phyloP scores from a whole-genome alignment of 495 filamentous ascomycete species.

The Hypomontagnella monticulosa region DNA sequence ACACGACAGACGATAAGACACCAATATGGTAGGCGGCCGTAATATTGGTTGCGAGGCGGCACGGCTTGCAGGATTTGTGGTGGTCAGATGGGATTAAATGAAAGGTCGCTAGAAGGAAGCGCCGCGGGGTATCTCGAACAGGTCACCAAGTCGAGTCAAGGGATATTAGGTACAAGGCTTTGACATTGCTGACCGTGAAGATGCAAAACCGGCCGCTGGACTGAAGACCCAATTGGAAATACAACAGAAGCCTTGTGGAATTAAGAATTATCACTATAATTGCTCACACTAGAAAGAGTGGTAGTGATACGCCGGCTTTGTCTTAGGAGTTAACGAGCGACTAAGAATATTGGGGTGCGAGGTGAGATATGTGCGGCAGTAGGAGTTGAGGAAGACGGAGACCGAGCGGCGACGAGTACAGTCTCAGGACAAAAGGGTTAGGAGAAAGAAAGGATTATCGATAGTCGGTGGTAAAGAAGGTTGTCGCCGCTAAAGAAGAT shows the following conservation, averaged over 20 bases:
- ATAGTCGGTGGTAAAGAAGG: slow-evolving; percentile 5
- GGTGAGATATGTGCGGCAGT: not conserved
- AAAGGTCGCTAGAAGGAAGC: slow-evolving; percentile 13
- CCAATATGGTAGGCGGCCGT: slow-evolving; percentile 38
- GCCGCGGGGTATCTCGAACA: slow-evolving; percentile 21
- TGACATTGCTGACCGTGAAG: slow-evolving; percentile 19
- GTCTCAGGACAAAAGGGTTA: not conserved
- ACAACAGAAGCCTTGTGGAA: not conserved
- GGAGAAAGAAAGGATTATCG: slow-evolving; percentile 17
- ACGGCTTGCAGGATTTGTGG: slow-evolving; percentile 31
- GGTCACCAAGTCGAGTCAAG: slow-evolving; percentile 35
- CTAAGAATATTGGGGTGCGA: not conserved
- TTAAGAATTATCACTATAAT: slow-evolving; percentile 38
- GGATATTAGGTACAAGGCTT: slow-evolving; percentile 12
- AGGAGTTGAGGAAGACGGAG: slow-evolving; percentile 6
- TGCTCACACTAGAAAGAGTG: slow-evolving; percentile 17
- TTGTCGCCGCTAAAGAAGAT: slow-evolving; percentile 22
- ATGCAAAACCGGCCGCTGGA: not conserved
- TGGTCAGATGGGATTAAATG: slow-evolving; percentile 7
- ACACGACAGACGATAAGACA: slow-evolving; percentile 29
- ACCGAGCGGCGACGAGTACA: slow-evolving; percentile 1
- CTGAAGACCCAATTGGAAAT: not conserved
- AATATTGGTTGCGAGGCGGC: slow-evolving; percentile 25
- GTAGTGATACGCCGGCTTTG: slow-evolving; percentile 8
- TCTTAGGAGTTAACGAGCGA: slow-evolving; percentile 16